Percentiles rank a stretch among this genome's conserved stretches.
phyloP scores from a whole-genome alignment of 1,284 basidiomycete genomes.

The Ustilago loliicola region DNA sequence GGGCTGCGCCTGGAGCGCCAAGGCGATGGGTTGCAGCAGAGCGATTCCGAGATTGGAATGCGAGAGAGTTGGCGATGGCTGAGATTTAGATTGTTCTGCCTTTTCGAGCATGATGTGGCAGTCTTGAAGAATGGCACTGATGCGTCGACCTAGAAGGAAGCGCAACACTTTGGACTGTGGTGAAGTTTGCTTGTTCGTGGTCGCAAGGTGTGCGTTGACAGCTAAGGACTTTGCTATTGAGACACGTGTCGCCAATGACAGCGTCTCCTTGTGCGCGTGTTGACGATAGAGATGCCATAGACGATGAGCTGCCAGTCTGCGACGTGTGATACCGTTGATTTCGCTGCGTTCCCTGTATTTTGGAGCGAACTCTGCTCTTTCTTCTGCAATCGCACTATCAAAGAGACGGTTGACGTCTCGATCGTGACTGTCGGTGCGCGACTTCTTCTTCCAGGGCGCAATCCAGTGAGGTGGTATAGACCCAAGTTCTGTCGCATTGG shows the following conservation, averaged over 20 bases:
- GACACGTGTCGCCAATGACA: slow-evolving; percentile 13
- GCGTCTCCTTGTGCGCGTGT: slow-evolving; percentile 30
- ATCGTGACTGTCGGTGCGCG: neutral
- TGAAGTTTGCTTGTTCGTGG: slow-evolving; percentile 19
- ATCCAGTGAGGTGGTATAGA: slow-evolving; percentile 19
- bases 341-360: slow-evolving; percentile 10
- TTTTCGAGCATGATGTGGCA: slow-evolving; percentile 12
- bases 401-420: neutral
- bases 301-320: slow-evolving; percentile 19
- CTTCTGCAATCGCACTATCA: slow-evolving; percentile 3
- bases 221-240: slow-evolving; percentile 20
- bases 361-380: slow-evolving; percentile 5
- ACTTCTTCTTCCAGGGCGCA: slow-evolving; percentile 9
- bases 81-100: neutral
- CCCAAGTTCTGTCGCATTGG: neutral
- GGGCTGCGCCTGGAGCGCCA: slow-evolving; percentile 32
- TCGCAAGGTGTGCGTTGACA: slow-evolving; percentile 7
- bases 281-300: slow-evolving; percentile 29
- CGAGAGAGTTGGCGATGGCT: neutral
- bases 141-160: slow-evolving; percentile 22
- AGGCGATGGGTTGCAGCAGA: slow-evolving; percentile 22
- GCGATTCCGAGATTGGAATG: slow-evolving; percentile 13
- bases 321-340: slow-evolving; percentile 19
- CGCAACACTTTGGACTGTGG: slow-evolving; percentile 28
- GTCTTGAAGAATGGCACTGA: slow-evolving; percentile 38